Base-by-base conservation (phyloP, 140 eudicot species). In the Bidens hawaiensis region DNA sequence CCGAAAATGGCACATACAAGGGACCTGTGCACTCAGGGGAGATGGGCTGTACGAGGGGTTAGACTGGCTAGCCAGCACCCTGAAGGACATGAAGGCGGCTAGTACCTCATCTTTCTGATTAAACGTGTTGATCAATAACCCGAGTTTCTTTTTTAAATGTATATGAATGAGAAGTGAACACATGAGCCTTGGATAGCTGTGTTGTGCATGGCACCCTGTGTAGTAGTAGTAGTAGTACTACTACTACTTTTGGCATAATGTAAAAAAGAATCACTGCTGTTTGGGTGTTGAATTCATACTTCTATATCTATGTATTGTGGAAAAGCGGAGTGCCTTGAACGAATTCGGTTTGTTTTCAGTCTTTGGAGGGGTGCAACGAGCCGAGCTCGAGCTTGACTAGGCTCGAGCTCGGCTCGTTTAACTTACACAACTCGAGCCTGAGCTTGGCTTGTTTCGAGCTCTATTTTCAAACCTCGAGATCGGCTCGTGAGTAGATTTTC, bases 1-100 rank as follows among this genome's bases (percentile, higher is more conserved):
- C 83, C 67, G 99, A 60, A 91, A 87, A 79, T 91, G 99, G 99
- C 99, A 91, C 68, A 84, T 91, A 76, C 99, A 91, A 71, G 99
- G 99, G 66, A 81, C 99, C 38, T 91, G 99, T 68, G 99, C 96
- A 23, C 86, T 91, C 23, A 85, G 63, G 77, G 99, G 99, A 68
- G 99, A 91, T 42, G 99, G 99, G 15, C 82, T 91, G 34, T 91
- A 91, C 15, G 99, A 91, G 74, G 99, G 99, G 30, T 68, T 91
- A 83, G 99, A 91, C 71, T 88, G 99, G 99, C 76, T 91, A 68
- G 74, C 99, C 12, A 88, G 84, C 85, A 88, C 99, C 54, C 81
- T 91, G 26, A 91, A 91, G 78, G 99, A 91, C 56, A 74, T 80
- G 63, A 85, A 76, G 73, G 99, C 99, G 1, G 87, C 77, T 26